Conservation (phyloP, 2,329 filamentous ascomycete species). For the Colletotrichum caudatum region DNA sequence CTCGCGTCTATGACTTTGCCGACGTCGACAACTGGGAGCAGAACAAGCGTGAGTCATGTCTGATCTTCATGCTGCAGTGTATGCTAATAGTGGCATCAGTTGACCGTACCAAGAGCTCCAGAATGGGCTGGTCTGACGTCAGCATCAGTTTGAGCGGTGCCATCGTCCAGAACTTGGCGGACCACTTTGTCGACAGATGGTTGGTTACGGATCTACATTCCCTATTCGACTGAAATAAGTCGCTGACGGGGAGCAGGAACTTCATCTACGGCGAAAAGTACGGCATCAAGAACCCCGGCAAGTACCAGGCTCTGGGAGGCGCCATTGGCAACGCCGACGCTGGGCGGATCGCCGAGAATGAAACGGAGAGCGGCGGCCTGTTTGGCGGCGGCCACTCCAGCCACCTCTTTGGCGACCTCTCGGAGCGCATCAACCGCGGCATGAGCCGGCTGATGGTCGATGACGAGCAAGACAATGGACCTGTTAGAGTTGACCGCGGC, state of each 20-base stretch:
- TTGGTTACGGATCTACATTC: conserved; percentile 45
- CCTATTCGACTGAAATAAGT: too few species aligned
- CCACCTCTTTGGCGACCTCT: conserved; percentile 58
- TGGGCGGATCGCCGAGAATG: conserved; percentile 28
- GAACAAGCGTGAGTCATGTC: conserved; percentile 72
- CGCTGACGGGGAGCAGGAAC: conserved; percentile 65
- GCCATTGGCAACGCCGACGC: conserved; percentile 37
- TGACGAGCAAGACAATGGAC: conserved; percentile 46
- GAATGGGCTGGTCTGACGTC: conserved; percentile 95
- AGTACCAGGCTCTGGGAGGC: conserved; percentile 56
- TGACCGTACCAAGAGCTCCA: conserved; percentile 79
- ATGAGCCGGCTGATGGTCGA: conserved; percentile 55
- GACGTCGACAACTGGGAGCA: conserved; percentile 83
- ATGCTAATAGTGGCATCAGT: conserved; percentile 56
- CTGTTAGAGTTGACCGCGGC: conserved; percentile 24
- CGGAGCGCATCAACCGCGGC: conserved; percentile 56
- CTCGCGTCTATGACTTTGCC: conserved; percentile 83
- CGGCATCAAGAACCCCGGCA: conserved; percentile 60
- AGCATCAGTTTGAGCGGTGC: conserved; percentile 81
- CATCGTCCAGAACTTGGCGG: conserved; percentile 78
- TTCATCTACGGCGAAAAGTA: conserved; percentile 91
- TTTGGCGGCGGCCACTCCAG: conserved; percentile 44
- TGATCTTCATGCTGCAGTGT: not conserved
- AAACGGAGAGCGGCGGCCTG: conserved; percentile 40
- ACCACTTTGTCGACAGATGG: conserved; percentile 89